These are phyloP conservation scores for Fusarium sp. DNA, from an alignment of 2,329 filamentous ascomycete species.

Conservation along the genomic window DNA sequence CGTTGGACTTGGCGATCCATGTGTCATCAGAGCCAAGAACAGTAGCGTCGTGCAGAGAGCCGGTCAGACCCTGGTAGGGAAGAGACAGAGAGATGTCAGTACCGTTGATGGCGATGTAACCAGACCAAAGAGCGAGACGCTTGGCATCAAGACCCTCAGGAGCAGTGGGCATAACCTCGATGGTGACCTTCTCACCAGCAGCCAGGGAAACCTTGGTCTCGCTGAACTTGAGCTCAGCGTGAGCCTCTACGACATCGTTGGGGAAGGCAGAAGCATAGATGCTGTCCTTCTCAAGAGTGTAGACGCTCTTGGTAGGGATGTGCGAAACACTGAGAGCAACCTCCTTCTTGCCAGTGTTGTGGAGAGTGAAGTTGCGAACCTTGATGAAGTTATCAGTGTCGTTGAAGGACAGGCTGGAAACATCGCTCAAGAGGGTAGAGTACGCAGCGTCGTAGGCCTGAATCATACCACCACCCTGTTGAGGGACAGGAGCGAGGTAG, in stretches of 20 bases:
- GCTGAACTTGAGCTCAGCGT: conserved; percentile 57
- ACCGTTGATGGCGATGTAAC: conserved; percentile 56
- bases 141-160: conserved; percentile 51
- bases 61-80: conserved; percentile 56
- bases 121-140: conserved; percentile 56
- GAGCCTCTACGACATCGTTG: conserved; percentile 51
- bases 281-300: conserved; percentile 55
- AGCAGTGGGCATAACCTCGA: conserved; percentile 58
- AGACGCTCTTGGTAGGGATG: conserved; percentile 62
- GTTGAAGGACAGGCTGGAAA: conserved; percentile 70
- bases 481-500: conserved; percentile 64
- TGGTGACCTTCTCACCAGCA: conserved; percentile 55
- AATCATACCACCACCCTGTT: conserved; percentile 70
- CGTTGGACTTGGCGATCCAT: conserved; percentile 50
- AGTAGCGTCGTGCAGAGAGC: conserved; percentile 48
- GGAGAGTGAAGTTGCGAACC: conserved; percentile 63
- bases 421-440: conserved; percentile 62
- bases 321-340: conserved; percentile 65
- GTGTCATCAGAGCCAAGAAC: conserved; percentile 41
- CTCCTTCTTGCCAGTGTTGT: conserved; percentile 61
- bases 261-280: conserved; percentile 58
- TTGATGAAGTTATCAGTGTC: conserved; percentile 67
- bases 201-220: conserved; percentile 57
- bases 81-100: conserved; percentile 51
- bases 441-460: conserved; percentile 70